Percentiles rank a stretch among this genome's conserved stretches.
These are phyloP conservation scores for Leccinellum albellum DNA, from an alignment of 768 basidiomycete genomes.

Conservation along the genomic window DNA sequence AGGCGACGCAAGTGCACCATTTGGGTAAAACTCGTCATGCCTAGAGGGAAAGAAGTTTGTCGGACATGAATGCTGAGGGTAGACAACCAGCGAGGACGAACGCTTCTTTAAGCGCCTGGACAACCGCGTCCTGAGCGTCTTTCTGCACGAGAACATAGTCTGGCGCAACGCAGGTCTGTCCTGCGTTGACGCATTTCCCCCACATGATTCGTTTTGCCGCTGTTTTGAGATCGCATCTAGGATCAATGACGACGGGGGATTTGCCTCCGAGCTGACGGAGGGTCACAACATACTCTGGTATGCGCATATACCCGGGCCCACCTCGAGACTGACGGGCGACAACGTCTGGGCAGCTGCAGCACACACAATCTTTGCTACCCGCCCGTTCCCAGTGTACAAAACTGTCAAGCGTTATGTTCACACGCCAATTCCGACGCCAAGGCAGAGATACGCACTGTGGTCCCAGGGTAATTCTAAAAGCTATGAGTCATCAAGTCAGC, in stretches of 20 bases:
- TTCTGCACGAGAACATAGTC: slow-evolving; percentile 48
- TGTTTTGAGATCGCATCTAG: slow-evolving; percentile 55
- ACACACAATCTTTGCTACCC: slow-evolving; percentile 65
- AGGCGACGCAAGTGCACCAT: slow-evolving; percentile 40
- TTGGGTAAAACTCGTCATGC: slow-evolving; percentile 37
- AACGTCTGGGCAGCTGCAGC: slow-evolving; percentile 73
- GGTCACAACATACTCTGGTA: not conserved
- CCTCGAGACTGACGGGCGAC: slow-evolving; percentile 63
- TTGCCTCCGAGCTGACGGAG: slow-evolving; percentile 60
- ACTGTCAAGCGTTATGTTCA: slow-evolving; percentile 16
- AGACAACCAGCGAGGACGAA: slow-evolving; percentile 23
- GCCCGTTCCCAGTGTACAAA: slow-evolving; percentile 56
- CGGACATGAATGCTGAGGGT: not conserved
- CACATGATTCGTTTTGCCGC: slow-evolving; percentile 73
- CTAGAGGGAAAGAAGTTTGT: slow-evolving; percentile 3
- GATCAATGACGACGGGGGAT: slow-evolving; percentile 71
- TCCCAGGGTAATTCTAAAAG: slow-evolving; percentile 71
- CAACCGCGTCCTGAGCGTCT: slow-evolving; percentile 35
- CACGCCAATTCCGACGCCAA: not conserved
- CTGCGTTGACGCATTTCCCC: slow-evolving; percentile 75
- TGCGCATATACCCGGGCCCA: slow-evolving; percentile 18
- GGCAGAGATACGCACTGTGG: slow-evolving; percentile 38
- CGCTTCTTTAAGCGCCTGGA: slow-evolving; percentile 41
- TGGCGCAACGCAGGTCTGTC: slow-evolving; percentile 70
- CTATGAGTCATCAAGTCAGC: slow-evolving; percentile 31